Percentiles rank a stretch among this genome's conserved stretches.
Conservation (phyloP, 352 stramenopile species). For the Thraustochytrium striatum region DNA sequence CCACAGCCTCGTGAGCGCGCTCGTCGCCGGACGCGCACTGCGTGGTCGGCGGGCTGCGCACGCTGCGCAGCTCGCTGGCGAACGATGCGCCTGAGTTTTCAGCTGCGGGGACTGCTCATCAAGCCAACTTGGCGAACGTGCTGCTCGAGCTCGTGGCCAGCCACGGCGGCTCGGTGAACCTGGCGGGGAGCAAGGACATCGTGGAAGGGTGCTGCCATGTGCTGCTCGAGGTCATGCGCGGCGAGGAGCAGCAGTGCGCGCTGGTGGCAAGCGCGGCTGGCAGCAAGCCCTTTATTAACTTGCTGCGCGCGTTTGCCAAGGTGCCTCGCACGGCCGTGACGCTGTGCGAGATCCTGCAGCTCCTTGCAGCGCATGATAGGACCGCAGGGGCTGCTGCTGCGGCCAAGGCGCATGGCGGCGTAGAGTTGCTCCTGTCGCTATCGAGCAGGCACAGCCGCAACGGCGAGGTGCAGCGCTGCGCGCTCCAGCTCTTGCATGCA, state of each 20-base stretch:
- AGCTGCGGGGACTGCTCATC: neutral
- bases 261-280: neutral
- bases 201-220: neutral
- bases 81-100: too few relatives aligned
- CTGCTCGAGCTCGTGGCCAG: conserved; percentile 12
- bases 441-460: neutral
- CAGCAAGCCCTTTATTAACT: neutral
- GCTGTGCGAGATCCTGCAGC: neutral
- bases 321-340: neutral
- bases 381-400: neutral
- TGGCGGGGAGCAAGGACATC: neutral
- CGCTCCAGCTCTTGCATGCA: neutral
- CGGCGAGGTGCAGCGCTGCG: neutral
- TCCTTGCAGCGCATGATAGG: neutral
- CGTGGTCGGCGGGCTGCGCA: neutral
- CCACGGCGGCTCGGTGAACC: neutral
- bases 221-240: neutral
- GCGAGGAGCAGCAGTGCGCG: neutral
- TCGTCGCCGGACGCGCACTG: conserved; percentile 3
- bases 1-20: too few relatives aligned
- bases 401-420: neutral
- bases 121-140: conserved; percentile 1
- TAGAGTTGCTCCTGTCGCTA: neutral
- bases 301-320: neutral
- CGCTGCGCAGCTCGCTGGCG: neutral